Base-by-base conservation (phyloP, 1,139 yeast genomes). In the Candida sp. region DNA sequence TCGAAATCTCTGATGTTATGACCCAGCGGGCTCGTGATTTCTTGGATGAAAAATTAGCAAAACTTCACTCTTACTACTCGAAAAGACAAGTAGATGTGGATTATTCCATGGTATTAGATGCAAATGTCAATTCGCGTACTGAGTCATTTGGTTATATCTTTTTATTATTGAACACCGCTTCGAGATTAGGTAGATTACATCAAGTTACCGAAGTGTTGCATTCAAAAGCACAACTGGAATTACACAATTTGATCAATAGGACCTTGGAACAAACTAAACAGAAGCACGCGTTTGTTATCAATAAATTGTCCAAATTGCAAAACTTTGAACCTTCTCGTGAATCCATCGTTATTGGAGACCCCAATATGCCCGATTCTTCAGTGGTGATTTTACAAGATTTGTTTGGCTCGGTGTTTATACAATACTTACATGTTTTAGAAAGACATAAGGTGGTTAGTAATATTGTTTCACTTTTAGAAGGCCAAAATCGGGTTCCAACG, bases 381-480 rank as follows among this genome's bases (percentile, higher is more conserved):
- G 80, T 85, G 1, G 61, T 77, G 1, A 73, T 87, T 0, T 67
- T 88, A 36, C 81, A 83, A 51, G 91, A 87, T 51, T 70, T 88
- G 40, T 86, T 87, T 52, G 81, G 87, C 60, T 73, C 81, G 2
- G 70, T 87, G 7, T 88, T 86, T 54, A 68, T 80, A 23, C 84
- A 81, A 57, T 64, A 81, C 44, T 65, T 85, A 43, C 75, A 82
- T 21, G 82, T 87, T 5, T 62, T 88, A 22, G 95, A 88, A 63
- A 78, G 80, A 32, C 91, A 87, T 56, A 72, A 85, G 41, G 82
- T 84, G 1, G 73, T 89, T 2, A 70, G 71, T 48, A 89, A 82
- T 49, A 75, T 84, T 8, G 75, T 77, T 3, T 56, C 63, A 39
- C 53, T 59, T 29, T 44, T 58, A 11, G 54, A 52, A 35, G 46